A percentile compares a stretch with the other conserved stretches of the same genome.
These are phyloP conservation scores for Colletotrichum echinochloae DNA, from an alignment of 2,329 filamentous ascomycete species.

Conservation along the genomic window DNA sequence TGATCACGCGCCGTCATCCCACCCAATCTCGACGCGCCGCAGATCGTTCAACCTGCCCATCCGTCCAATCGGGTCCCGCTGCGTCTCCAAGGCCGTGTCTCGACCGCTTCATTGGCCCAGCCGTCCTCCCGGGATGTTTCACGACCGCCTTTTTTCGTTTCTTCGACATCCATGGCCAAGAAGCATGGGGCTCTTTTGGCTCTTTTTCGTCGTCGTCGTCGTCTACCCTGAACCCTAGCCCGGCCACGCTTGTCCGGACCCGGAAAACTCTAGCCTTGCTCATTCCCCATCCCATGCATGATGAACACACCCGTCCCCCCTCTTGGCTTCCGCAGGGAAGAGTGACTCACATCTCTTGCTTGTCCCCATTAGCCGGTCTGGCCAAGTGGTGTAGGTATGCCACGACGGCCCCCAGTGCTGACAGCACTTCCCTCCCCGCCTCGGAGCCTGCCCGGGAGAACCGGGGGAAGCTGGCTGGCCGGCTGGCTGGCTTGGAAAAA, in stretches of 20 bases:
- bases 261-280: background rate
- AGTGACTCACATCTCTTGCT: constrained; percentile 30
- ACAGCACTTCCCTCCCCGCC: background rate
- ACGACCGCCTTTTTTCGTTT: constrained; percentile 40
- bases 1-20: constrained; percentile 16
- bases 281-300: constrained; percentile 10
- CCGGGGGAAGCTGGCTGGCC: too few relatives aligned
- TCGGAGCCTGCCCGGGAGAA: constrained; percentile 17
- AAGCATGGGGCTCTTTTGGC: background rate
- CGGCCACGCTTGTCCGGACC: background rate
- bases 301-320: background rate
- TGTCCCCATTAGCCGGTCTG: background rate
- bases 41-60: constrained; percentile 1
- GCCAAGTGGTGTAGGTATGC: background rate
- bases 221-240: background rate
- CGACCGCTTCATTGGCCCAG: constrained; percentile 37
- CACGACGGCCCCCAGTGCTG: background rate
- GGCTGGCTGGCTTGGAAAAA: constrained; percentile 15
- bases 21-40: constrained; percentile 41
- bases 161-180: constrained; percentile 15
- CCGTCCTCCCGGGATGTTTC: constrained; percentile 39
- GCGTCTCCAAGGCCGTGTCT: constrained; percentile 11
- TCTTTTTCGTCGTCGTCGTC: background rate
- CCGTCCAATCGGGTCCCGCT: constrained; percentile 35
- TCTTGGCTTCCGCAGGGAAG: constrained; percentile 11